These are phyloP conservation scores for Melaleuca alternifolia DNA, from an alignment of 345 rosid genomes.

Conservation along the genomic window DNA sequence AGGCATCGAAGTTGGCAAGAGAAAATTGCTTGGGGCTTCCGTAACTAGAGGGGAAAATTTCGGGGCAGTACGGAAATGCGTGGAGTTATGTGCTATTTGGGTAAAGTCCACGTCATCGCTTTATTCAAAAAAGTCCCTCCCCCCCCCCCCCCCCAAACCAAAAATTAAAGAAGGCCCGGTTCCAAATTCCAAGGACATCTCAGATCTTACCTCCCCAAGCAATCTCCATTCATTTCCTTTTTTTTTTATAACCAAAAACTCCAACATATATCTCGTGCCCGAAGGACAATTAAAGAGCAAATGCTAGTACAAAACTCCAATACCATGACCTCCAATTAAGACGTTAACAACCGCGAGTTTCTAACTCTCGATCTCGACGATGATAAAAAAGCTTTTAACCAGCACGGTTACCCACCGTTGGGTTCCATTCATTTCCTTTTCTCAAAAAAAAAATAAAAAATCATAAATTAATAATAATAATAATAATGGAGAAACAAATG, in stretches of 20 bases:
- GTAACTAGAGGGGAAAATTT: not conserved
- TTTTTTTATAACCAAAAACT: no score
- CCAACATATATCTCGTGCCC: no score
- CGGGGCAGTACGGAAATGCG: not conserved
- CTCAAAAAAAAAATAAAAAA: not conserved
- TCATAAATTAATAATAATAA: not conserved
- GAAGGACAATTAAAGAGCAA: no score
- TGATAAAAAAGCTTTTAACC: no score
- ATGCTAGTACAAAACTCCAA: no score
- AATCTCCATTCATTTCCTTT: not conserved
- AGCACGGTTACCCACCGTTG: no score
- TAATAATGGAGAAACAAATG: not conserved
- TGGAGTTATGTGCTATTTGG: not conserved
- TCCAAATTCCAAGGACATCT: not conserved
- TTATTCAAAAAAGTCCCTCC: not conserved
- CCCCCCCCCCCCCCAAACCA: no score
- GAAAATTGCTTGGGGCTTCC: not conserved
- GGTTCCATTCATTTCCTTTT: no score
- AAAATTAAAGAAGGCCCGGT: no score
- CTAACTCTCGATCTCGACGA: no score
- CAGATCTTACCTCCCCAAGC: not conserved
- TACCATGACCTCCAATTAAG: no score
- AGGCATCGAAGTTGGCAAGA: not conserved
- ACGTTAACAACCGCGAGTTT: no score
- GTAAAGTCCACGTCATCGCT: not conserved